Percentiles rank a stretch among this genome's conserved stretches.
phyloP scores from a whole-genome alignment of 1,139 yeast genomes.

The Candida neerlandica region DNA sequence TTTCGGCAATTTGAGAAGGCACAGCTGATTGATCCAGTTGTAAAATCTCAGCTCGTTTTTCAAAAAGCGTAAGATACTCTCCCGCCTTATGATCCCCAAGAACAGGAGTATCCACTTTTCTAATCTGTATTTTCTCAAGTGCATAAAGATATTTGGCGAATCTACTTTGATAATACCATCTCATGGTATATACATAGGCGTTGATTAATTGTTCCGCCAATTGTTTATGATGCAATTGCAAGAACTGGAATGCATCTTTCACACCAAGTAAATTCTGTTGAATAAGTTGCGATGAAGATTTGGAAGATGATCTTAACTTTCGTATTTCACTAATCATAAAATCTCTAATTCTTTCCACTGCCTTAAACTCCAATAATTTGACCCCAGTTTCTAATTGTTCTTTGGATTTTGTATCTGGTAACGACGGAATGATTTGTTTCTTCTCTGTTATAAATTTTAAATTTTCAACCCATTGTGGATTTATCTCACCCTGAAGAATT shows the following conservation, averaged over 20 bases:
- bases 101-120: slow-evolving; percentile 54
- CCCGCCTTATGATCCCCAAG: slow-evolving; percentile 38
- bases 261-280: slow-evolving; percentile 67
- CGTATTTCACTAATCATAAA: slow-evolving; percentile 67
- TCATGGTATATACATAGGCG: slow-evolving; percentile 86
- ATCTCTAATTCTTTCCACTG: slow-evolving; percentile 76
- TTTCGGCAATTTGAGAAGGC: slow-evolving; percentile 85
- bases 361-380: slow-evolving; percentile 48
- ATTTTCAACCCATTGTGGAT: slow-evolving; percentile 60
- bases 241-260: slow-evolving; percentile 61
- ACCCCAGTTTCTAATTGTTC: slow-evolving; percentile 41
- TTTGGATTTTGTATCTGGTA: slow-evolving; percentile 37
- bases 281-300: slow-evolving; percentile 66
- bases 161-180: slow-evolving; percentile 85
- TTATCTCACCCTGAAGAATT: slow-evolving; percentile 44
- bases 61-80: slow-evolving; percentile 58
- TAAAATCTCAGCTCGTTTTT: slow-evolving; percentile 57
- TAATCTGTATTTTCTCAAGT: slow-evolving; percentile 61
- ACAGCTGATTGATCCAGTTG: slow-evolving; percentile 46
- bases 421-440: slow-evolving; percentile 42
- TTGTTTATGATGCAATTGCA: slow-evolving; percentile 56
- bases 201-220: slow-evolving; percentile 73
- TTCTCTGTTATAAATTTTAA: slow-evolving; percentile 60
- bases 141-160: slow-evolving; percentile 81
- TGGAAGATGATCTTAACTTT: slow-evolving; percentile 49